phyloP scores from a whole-genome alignment of 805 yeast genomes.

The Saccharomycopsis oosterbeekiorum region DNA sequence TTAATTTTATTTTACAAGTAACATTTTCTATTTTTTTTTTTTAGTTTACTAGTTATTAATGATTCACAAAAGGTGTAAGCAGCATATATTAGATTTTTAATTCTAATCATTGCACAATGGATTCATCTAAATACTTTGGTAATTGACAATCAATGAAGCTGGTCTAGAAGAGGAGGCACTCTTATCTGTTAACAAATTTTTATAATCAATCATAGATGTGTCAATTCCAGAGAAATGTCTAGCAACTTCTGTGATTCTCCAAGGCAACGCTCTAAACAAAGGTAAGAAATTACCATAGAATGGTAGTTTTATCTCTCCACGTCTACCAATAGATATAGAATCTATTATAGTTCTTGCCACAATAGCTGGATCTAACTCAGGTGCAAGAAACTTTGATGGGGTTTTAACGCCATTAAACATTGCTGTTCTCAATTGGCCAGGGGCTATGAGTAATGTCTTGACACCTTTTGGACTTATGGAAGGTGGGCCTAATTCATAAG shows the following conservation, averaged over 20 bases:
- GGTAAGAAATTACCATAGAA: constrained; percentile 71
- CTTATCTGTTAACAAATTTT: neutral
- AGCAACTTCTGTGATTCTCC: constrained; percentile 43
- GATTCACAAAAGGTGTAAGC: too few species aligned
- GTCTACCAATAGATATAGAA: constrained; percentile 48
- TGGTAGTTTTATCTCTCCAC: constrained; percentile 67
- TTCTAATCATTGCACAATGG: too few species aligned
- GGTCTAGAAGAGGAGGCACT: neutral
- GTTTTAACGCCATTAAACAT: constrained; percentile 69
- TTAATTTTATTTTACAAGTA: too few species aligned
- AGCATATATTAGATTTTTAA: too few species aligned
- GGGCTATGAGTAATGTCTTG: constrained; percentile 67
- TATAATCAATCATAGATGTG: constrained; percentile 27
- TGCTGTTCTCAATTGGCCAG: constrained; percentile 74
- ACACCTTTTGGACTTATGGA: constrained; percentile 36
- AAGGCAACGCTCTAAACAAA: constrained; percentile 57
- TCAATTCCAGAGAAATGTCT: constrained; percentile 39
- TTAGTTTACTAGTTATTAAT: too few species aligned
- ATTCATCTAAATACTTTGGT: neutral
- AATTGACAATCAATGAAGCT: neutral
- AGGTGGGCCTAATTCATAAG: constrained; percentile 57
- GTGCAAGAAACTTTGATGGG: constrained; percentile 71
- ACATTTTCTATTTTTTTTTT: too few species aligned
- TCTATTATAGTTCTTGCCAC: constrained; percentile 52
- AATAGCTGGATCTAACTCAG: constrained; percentile 58